A percentile compares a stretch with the other conserved stretches of the same genome.
Evolutionary conservation across 1,139 yeast species (phyloP).

Genomic region (Yamadazyma buinensis): DNA sequence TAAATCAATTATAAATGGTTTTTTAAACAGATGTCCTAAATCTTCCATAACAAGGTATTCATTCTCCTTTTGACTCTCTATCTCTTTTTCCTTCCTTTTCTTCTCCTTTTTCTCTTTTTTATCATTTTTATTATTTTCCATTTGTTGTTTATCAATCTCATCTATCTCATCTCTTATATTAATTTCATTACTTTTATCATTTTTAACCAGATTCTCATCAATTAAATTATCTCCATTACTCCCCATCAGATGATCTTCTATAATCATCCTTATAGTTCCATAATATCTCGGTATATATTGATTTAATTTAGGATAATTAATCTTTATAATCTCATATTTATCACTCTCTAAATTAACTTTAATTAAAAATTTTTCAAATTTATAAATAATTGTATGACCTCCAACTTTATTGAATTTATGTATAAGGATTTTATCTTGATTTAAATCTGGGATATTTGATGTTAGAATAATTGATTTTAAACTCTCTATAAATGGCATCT

Average conservation of each 20-base stretch:
- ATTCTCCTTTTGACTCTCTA: too few relatives aligned
- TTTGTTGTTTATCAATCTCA: neutral
- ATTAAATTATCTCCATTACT: neutral
- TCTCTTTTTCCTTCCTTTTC: neutral
- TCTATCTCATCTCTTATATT: neutral
- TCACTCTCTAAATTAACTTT: constrained; percentile 84
- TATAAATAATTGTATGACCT: constrained; percentile 95
- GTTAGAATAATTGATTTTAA: constrained; percentile 1
- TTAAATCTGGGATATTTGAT: constrained; percentile 2
- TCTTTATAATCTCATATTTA: constrained; percentile 77
- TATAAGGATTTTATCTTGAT: constrained; percentile 52
- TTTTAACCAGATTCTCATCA: neutral
- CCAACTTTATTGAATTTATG: constrained; percentile 71
- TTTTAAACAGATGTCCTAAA: constrained; percentile 72
- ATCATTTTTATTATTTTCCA: neutral
- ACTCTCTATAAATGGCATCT: constrained; percentile 5
- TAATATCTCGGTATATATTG: constrained; percentile 89
- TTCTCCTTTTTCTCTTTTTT: neutral
- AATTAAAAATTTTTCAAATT: constrained; percentile 94
- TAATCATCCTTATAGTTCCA: constrained; percentile 38
- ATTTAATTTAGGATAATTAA: constrained; percentile 76
- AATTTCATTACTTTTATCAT: neutral
- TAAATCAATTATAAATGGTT: constrained; percentile 89
- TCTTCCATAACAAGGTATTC: constrained; percentile 90
- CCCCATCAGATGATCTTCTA: neutral